phyloP scores from a whole-genome alignment of 1,284 basidiomycete species.

The Pulchroboletus neoregius region DNA sequence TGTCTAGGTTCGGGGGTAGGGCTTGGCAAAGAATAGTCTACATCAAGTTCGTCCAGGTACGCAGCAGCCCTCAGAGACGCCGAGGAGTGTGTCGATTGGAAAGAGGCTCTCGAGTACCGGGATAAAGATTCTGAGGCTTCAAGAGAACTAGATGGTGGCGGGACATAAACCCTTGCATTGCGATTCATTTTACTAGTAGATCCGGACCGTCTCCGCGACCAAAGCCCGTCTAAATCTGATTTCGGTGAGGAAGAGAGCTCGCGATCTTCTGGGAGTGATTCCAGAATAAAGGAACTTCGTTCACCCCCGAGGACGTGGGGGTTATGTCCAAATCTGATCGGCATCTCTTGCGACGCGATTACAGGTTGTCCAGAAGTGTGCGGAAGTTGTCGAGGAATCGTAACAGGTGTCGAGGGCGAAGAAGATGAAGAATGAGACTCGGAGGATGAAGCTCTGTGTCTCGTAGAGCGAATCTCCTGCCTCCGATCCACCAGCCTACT shows the following conservation, averaged over 20 bases:
- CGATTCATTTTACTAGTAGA: conserved; percentile 21
- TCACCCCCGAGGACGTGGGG: conserved; percentile 32
- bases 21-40: conserved; percentile 41
- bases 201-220: conserved; percentile 8
- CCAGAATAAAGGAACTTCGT: conserved; percentile 33
- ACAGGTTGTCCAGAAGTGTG: conserved; percentile 18
- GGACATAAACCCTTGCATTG: conserved; percentile 20
- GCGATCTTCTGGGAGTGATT: conserved; percentile 49
- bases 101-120: conserved; percentile 23
- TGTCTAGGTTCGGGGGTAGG: conserved; percentile 33
- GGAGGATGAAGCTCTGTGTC: conserved; percentile 34
- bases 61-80: conserved; percentile 18
- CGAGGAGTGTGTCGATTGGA: conserved; percentile 24
- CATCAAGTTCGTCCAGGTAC: conserved; percentile 39
- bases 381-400: conserved; percentile 26
- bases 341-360: conserved; percentile 37
- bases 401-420: conserved; percentile 20
- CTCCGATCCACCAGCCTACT: conserved; percentile 5
- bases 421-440: conserved; percentile 34
- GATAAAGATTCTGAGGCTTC: too few species aligned
- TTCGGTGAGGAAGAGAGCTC: conserved; percentile 33
- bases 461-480: conserved; percentile 5
- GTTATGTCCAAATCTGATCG: conserved; percentile 50
- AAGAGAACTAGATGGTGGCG: conserved; percentile 11
- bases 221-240: not conserved